A percentile compares a stretch with the other conserved stretches of the same genome.
These are phyloP conservation scores for Litsea cubeba DNA, from an alignment of 164 flowering plant genomes.

Conservation along the genomic window DNA sequence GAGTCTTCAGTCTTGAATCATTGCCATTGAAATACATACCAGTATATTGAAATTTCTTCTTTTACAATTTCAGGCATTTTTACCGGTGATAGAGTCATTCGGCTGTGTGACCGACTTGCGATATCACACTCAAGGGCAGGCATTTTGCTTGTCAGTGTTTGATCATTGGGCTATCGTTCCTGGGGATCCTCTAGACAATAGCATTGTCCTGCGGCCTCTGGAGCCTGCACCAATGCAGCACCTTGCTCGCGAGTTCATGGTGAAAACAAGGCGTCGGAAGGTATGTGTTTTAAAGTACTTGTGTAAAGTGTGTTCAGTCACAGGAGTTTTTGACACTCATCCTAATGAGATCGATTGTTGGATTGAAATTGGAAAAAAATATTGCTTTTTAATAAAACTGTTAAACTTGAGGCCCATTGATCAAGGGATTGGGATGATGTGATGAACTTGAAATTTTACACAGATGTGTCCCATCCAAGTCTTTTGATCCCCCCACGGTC, in stretches of 20 bases:
- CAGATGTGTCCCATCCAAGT: no score
- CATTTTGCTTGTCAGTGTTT: constrained; percentile 77
- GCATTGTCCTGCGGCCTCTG: constrained; percentile 84
- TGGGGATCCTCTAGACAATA: constrained; percentile 95
- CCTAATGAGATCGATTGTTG: no score
- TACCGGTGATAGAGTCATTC: constrained; percentile 96
- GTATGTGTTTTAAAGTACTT: constrained; percentile 29
- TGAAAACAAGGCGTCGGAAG: constrained; percentile 95
- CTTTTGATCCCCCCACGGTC: no score
- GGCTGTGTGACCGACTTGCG: constrained; percentile 98
- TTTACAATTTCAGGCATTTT: constrained; percentile 62
- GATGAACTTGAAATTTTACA: no score
- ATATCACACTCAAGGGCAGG: constrained; percentile 98
- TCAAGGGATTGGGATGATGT: no score
- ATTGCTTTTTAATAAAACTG: no score
- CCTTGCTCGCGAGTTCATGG: constrained; percentile 98
- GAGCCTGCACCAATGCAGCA: constrained; percentile 99
- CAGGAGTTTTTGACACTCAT: no score
- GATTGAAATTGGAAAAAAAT: no score
- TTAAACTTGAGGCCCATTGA: no score
- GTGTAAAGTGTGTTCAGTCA: no score
- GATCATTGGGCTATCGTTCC: constrained; percentile 99
- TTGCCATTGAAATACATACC: background rate
- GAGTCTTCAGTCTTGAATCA: background rate
- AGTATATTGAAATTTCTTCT: background rate